phyloP scores from a whole-genome alignment of 345 rosid genomes.

The Citropsis articulata region DNA sequence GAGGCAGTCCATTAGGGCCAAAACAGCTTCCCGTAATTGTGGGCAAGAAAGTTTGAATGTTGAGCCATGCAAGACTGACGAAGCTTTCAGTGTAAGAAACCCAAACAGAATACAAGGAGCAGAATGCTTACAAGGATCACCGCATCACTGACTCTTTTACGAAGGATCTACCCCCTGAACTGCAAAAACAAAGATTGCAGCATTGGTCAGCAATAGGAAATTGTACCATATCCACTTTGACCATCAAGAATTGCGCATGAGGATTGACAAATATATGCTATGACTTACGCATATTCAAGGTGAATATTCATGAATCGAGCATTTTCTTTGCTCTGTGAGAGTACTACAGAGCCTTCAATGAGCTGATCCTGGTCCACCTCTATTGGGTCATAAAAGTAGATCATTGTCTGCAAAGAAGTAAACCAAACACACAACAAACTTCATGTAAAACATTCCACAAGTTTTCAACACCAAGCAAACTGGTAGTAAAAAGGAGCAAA shows the following conservation, averaged over 20 bases:
- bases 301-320: slow-evolving; percentile 92
- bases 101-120: slow-evolving; percentile 5
- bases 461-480: background rate
- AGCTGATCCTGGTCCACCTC: slow-evolving; percentile 91
- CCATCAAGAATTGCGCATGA: background rate
- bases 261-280: background rate
- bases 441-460: background rate
- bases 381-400: slow-evolving; percentile 88
- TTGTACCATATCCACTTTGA: slow-evolving; percentile 6
- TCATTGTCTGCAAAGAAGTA: slow-evolving; percentile 66
- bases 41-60: background rate
- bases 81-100: slow-evolving; percentile 11
- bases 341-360: slow-evolving; percentile 74
- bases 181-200: slow-evolving; percentile 34
- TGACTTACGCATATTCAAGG: slow-evolving; percentile 78
- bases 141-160: slow-evolving; percentile 87
- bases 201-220: background rate
- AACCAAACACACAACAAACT: slow-evolving; percentile 3
- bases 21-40: background rate
- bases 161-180: slow-evolving; percentile 82
- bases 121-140: slow-evolving; percentile 24
- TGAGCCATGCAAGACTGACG: slow-evolving; percentile 6
- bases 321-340: slow-evolving; percentile 91
- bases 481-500: background rate
- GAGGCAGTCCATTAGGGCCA: background rate